Evolutionary conservation across 2,329 filamentous ascomycete genomes (phyloP), one percentile per base, ranked within the genome.

Genomic region (Cordyceps cateniannulata): DNA sequence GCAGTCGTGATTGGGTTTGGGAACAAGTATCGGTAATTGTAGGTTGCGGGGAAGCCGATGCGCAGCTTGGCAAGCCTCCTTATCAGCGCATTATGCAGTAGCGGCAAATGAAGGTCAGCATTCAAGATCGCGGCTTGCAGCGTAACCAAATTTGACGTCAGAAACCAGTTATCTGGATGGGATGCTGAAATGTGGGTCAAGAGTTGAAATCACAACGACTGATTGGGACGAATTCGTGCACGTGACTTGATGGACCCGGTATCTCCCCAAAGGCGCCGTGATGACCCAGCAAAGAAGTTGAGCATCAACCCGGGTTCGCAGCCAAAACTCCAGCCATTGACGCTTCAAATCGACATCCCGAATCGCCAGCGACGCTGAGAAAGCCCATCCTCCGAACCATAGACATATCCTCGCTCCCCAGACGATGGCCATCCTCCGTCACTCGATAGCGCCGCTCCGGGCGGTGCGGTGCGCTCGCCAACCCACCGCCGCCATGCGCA

Each of bases 391-490:
- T n/a, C 14, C 58, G 22, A 38, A 40, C 8, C 49, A 54, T 42
- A 49, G 22, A 40, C 40, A n/a, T 16, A 22, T 29, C n/a, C 25
- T 8, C 35, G 27, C 16, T 5, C 12, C 29, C 12, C 5, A 5
- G 29, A 8, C 25, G 9, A 76, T 76, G 74, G 70, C 68, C 61
- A 65, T 75, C 65, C 64, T 75, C 64, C 74, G 73, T 64, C 69
- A 72, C 61, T 66, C 73, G 62, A 70, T 68, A 62, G 70, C 72
- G 64, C 71, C 73, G 56, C 68, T 75, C 67, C 72, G 72, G 63
- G 71, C 71, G 60, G 67, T 69, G 67, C 73, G 73, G 65, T 76
- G 71, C 71, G 64, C 68, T 63, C 72, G 73, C 68, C 73, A 73
- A 63, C 68, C 69, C 63, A 62, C 66, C 59, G 22, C 42, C 29